Conservation (phyloP, 2,329 filamentous ascomycete species). For the Hansfordia pulvinata region DNA sequence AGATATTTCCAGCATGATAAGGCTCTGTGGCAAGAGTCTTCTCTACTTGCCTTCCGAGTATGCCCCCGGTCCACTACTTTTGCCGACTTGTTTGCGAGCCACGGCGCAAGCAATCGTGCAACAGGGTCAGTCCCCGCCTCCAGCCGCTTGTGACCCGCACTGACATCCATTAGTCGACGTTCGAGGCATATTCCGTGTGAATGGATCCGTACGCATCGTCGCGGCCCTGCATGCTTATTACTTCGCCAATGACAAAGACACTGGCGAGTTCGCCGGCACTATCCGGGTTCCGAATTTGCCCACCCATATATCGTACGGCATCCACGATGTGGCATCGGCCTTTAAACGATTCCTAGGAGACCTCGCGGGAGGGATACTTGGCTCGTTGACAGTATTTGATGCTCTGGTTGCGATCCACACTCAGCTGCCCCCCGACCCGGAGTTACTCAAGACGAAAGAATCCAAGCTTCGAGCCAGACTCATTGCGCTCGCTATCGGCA, state of each 20-base stretch:
- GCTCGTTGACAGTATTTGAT: conserved; percentile 47
- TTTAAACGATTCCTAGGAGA: conserved; percentile 54
- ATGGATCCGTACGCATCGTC: conserved; percentile 43
- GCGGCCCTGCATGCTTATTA: conserved; percentile 51
- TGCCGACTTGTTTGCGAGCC: conserved; percentile 54
- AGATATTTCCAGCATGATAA: conserved; percentile 43
- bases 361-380: conserved; percentile 52
- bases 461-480: conserved; percentile 47
- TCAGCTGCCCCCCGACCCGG: conserved; percentile 36
- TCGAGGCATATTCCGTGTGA: conserved; percentile 48
- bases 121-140: conserved; percentile 39
- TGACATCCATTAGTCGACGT: conserved; percentile 21
- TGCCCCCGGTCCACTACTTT: conserved; percentile 37
- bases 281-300: conserved; percentile 46
- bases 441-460: conserved; percentile 37
- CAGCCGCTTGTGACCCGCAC: no score
- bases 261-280: conserved; percentile 38
- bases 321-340: conserved; percentile 53
- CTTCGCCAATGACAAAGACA: conserved; percentile 33
- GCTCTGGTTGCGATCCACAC: conserved; percentile 46
- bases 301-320: conserved; percentile 40
- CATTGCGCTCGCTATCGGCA: conserved; percentile 48
- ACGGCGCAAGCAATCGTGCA: conserved; percentile 51
- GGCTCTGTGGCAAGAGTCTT: conserved; percentile 47
- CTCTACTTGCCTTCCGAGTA: conserved; percentile 47